Evolutionary conservation across 805 yeast genomes (phyloP).

Genomic region (Wickerhamiella allomyrinae): DNA sequence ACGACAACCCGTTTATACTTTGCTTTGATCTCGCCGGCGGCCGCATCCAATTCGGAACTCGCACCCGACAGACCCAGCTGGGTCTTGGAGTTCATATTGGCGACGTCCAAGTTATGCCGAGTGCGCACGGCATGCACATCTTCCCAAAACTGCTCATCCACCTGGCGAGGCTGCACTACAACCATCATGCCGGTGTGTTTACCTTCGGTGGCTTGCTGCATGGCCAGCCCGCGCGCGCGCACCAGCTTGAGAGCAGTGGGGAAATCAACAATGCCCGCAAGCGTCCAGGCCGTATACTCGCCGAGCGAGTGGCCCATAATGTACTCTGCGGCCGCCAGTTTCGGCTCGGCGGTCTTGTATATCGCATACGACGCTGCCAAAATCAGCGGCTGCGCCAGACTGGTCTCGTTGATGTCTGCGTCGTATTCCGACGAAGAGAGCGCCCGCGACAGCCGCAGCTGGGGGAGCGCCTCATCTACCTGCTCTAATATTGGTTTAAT

Average conservation of each 20-base stretch:
- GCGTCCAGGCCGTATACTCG: conserved; percentile 33
- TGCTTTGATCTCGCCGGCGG: conserved; percentile 17
- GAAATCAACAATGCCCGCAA: conserved; percentile 27
- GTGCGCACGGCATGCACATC: conserved; percentile 6
- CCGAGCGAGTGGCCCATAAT: conserved; percentile 39
- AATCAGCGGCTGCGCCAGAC: conserved; percentile 42
- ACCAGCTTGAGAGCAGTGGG: conserved; percentile 31
- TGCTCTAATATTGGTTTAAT: conserved; percentile 20
- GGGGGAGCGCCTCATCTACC: conserved; percentile 31
- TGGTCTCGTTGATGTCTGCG: conserved; percentile 24
- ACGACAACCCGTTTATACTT: conserved; percentile 18
- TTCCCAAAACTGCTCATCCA: conserved; percentile 6
- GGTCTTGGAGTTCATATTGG: conserved; percentile 32
- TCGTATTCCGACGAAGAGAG: conserved; percentile 9
- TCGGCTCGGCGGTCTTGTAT: conserved; percentile 13
- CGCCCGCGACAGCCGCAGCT: conserved; percentile 13
- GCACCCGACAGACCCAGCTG: conserved; percentile 36
- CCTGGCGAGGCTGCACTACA: conserved; percentile 9
- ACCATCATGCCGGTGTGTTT: conserved; percentile 15
- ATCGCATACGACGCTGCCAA: conserved; percentile 30
- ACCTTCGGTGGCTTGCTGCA: conserved; percentile 31
- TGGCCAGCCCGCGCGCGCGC: conserved; percentile 31
- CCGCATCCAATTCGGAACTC: conserved; percentile 17
- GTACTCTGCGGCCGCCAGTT: conserved; percentile 7
- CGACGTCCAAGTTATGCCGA: conserved; percentile 25